These are phyloP conservation scores for Thalassiosira gravida DNA, from an alignment of 352 stramenopile species.

Conservation along the genomic window DNA sequence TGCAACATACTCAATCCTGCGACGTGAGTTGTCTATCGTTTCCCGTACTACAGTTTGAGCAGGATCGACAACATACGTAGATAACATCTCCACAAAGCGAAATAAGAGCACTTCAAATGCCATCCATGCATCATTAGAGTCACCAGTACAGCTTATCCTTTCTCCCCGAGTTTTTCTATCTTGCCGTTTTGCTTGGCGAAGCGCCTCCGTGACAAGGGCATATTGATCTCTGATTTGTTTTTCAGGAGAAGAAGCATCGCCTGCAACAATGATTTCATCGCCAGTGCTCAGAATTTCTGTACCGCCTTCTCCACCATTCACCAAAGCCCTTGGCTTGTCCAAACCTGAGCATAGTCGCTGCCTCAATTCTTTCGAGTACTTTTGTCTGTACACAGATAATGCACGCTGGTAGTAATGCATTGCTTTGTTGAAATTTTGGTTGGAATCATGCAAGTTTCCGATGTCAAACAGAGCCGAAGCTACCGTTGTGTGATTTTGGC, in stretches of 20 bases:
- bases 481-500: constrained; percentile 51
- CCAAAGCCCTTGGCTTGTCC: constrained; percentile 9
- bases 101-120: constrained; percentile 56
- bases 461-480: constrained; percentile 51
- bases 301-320: constrained; percentile 15
- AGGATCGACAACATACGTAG: constrained; percentile 60
- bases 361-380: constrained; percentile 52
- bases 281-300: constrained; percentile 51
- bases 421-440: constrained; percentile 51
- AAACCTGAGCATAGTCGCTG: constrained; percentile 47
- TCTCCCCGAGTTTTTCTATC: constrained; percentile 42
- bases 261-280: constrained; percentile 43
- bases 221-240: constrained; percentile 53
- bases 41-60: constrained; percentile 37
- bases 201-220: constrained; percentile 41
- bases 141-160: constrained; percentile 20
- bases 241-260: constrained; percentile 11
- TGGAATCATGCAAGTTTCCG: constrained; percentile 55
- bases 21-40: constrained; percentile 32
- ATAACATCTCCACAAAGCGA: constrained; percentile 60
- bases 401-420: constrained; percentile 51
- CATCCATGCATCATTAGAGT: constrained; percentile 52
- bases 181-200: constrained; percentile 44
- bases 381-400: constrained; percentile 52
- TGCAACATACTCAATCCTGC: constrained; percentile 52